These are phyloP conservation scores for Cercospora citrullina DNA, from an alignment of 2,329 filamentous ascomycete genomes.

Conservation along the genomic window DNA sequence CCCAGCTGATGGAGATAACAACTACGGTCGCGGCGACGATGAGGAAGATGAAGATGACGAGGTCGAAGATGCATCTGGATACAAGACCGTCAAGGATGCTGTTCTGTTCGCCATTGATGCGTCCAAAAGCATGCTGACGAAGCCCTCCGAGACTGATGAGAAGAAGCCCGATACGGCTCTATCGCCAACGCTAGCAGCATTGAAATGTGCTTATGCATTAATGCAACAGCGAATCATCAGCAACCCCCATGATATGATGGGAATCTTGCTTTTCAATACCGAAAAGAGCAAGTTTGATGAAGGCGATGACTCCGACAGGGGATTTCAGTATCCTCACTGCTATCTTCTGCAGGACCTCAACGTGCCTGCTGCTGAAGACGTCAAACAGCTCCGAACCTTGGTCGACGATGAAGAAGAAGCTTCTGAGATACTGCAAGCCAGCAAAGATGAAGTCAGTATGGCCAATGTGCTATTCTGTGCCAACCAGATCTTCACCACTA, in stretches of 20 bases:
- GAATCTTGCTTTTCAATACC: conserved; percentile 87
- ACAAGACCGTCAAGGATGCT: conserved; percentile 94
- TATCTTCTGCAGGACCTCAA: conserved; percentile 89
- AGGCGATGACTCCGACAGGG: conserved; percentile 59
- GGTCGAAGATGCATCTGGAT: conserved; percentile 69
- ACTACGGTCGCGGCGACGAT: conserved; percentile 43
- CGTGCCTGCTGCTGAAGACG: conserved; percentile 80
- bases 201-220: conserved; percentile 91
- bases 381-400: conserved; percentile 73
- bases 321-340: conserved; percentile 78
- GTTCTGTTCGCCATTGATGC: conserved; percentile 94
- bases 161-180: conserved; percentile 74
- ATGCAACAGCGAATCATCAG: conserved; percentile 99
- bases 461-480: conserved; percentile 89
- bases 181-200: conserved; percentile 75
- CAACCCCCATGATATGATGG: conserved; percentile 95
- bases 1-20: conserved; percentile 29
- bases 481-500: conserved; percentile 94
- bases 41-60: conserved; percentile 68
- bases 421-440: conserved; percentile 66
- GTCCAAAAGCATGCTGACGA: conserved; percentile 78
- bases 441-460: conserved; percentile 72
- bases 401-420: conserved; percentile 77
- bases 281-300: conserved; percentile 77
- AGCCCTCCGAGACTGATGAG: conserved; percentile 62